Conservation (phyloP, 2,329 filamentous ascomycete species). For the Aspergillus udagawae region DNA sequence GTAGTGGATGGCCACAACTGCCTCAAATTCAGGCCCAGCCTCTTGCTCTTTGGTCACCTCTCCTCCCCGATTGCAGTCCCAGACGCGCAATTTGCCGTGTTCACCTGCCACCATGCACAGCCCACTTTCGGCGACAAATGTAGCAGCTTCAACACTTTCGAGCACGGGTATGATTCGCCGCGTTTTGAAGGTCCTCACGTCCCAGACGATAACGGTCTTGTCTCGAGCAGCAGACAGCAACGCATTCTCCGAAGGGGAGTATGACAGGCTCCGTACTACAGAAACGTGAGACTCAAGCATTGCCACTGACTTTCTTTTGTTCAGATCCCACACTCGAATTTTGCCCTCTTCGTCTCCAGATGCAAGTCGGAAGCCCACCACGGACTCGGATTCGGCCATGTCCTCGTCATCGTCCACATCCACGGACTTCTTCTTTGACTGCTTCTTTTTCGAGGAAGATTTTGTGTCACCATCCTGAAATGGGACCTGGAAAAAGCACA, state of each 20-base stretch:
- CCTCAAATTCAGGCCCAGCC: conserved; percentile 55
- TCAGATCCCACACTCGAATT: conserved; percentile 84
- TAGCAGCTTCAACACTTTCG: conserved; percentile 79
- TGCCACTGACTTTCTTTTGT: conserved; percentile 73
- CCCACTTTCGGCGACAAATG: conserved; percentile 68
- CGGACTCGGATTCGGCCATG: conserved; percentile 43
- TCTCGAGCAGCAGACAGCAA: conserved; percentile 85
- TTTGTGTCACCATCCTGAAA: conserved; percentile 39
- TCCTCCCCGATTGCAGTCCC: conserved; percentile 70
- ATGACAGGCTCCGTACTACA: conserved; percentile 84
- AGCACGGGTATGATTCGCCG: conserved; percentile 76
- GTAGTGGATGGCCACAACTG: conserved; percentile 69
- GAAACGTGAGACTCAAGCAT: conserved; percentile 90
- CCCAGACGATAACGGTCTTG: conserved; percentile 92
- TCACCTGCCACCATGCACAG: conserved; percentile 81
- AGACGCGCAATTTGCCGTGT: conserved; percentile 76
- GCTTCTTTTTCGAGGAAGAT: conserved; percentile 42
- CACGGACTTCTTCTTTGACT: conserved; percentile 33
- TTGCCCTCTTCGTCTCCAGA: conserved; percentile 94
- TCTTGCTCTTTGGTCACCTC: conserved; percentile 76
- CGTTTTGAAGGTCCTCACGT: conserved; percentile 77
- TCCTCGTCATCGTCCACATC: conserved; percentile 39
- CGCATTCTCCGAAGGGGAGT: conserved; percentile 67
- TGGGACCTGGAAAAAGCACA: conserved; percentile 83
- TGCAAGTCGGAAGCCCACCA: conserved; percentile 69